Conservation (phyloP, 2,329 filamentous ascomycete species). For the Trichophyton benhamiae region DNA sequence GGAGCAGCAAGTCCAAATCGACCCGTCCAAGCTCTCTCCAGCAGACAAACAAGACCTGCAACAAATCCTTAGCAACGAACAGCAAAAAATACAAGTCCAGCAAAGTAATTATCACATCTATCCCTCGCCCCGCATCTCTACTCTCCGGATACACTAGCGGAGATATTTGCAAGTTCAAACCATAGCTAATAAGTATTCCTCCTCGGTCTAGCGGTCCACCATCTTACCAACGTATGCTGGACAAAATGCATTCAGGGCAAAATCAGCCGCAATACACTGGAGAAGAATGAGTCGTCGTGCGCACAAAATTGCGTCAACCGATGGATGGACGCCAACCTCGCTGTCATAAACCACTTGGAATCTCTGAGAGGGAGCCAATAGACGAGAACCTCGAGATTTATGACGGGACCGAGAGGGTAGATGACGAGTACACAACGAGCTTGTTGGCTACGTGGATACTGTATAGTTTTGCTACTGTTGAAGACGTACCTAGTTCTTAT, state of each 20-base stretch:
- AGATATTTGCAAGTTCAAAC: not conserved
- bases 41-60: constrained; percentile 79
- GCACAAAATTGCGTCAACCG: constrained; percentile 86
- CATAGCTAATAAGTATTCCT: not conserved
- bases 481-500: not conserved
- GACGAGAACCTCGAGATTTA: not conserved
- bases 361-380: constrained; percentile 36
- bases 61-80: constrained; percentile 72
- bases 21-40: constrained; percentile 63
- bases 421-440: not conserved
- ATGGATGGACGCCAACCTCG: constrained; percentile 77
- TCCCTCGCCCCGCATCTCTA: not conserved
- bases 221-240: constrained; percentile 71
- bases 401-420: not conserved
- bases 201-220: constrained; percentile 46
- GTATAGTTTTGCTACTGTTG: not conserved
- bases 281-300: constrained; percentile 67
- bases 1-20: constrained; percentile 35
- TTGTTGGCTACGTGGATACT: not conserved
- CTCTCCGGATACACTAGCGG: not conserved
- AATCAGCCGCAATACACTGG: constrained; percentile 60
- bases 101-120: constrained; percentile 28
- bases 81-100: constrained; percentile 58
- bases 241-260: constrained; percentile 75
- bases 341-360: constrained; percentile 77